These are phyloP conservation scores for Acanthochlamys bracteata DNA, from an alignment of 106 monocot species.

Conservation along the genomic window DNA sequence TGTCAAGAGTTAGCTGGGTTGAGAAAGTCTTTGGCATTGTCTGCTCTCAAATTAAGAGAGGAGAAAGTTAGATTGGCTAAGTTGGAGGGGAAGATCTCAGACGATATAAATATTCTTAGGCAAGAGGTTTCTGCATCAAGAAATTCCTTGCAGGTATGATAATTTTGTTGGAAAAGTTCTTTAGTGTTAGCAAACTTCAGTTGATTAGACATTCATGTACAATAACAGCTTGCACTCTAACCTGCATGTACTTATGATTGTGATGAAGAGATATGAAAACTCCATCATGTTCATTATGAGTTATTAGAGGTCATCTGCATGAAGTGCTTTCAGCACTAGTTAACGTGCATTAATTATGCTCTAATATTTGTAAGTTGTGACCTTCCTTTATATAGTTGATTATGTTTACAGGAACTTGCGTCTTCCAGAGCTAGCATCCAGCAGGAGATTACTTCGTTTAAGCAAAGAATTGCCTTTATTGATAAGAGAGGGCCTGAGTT, in stretches of 20 bases:
- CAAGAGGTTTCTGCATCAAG: constrained; percentile 62
- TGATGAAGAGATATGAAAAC: no score
- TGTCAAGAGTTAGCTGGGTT: constrained; percentile 37
- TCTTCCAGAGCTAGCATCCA: constrained; percentile 53
- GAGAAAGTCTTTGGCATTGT: constrained; percentile 47
- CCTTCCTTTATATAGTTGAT: background rate
- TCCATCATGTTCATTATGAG: no score
- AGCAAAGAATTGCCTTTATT: constrained; percentile 73
- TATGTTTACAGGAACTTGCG: constrained; percentile 58
- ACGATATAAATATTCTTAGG: constrained; percentile 54
- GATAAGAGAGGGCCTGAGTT: constrained; percentile 88
- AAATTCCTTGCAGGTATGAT: constrained; percentile 76
- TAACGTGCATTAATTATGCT: no score
- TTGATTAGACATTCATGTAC: no score
- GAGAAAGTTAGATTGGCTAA: constrained; percentile 60
- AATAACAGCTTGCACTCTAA: no score
- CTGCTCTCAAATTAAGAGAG: constrained; percentile 50
- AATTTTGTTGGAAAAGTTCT: no score
- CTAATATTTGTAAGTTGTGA: no score
- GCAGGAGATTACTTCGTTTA: constrained; percentile 52
- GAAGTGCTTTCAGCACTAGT: no score
- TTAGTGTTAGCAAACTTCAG: no score
- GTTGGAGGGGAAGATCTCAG: constrained; percentile 55
- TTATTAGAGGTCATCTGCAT: no score
- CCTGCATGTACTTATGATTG: no score